Base-by-base conservation (phyloP, 139 green algal species). In the Mychonastes homosphaera region DNA sequence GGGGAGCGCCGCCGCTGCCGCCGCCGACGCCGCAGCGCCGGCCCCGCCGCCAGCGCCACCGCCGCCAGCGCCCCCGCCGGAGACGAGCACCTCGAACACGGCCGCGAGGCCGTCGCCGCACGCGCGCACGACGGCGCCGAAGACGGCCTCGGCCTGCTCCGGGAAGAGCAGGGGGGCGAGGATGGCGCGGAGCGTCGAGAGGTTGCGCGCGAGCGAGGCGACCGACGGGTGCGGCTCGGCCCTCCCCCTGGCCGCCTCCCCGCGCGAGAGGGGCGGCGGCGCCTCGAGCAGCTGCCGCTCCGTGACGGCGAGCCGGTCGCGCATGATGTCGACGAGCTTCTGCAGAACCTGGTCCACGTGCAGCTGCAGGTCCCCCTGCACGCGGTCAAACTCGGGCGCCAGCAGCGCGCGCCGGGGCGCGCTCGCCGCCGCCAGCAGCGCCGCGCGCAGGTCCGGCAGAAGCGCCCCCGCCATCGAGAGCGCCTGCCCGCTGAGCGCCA, bases 301-400 rank as follows among this genome's bases (percentile, higher is more conserved):
- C 21, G 66, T 66, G 28, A 39, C 32, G 19, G 56, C 10, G 27
- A 79, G 64, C 7, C 71, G 48, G 43, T 85, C 78, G 41, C 84
- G 77, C 84, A 96, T 96, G 67, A 96, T 95, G 49, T 79, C 67
- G n/a, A 96, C 84, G 46, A 96, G 74, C 80, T 96, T 96, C 71
- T 51, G 69, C 68, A 90, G 79, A 39, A 96, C 76, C 70, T 92
- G 82, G 36, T 79, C 70, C 38, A 78, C 70, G 69, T 95, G 86
- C 19, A 84, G 61, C 19, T 41, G 63, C 51, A 93, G 64, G 64
- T 95, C 86, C 79, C 87, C 65, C 36, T 76, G 58, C 13, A 91
- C 55, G 21, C 81, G 76, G 62, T 85, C 77, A 59, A 95, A 86
- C 53, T 95, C 85, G 0, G 78, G 82, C 28, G 83, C 35, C 24